Conservation (phyloP, 306 rosid genomes). For the Echinosophora koreensis region DNA sequence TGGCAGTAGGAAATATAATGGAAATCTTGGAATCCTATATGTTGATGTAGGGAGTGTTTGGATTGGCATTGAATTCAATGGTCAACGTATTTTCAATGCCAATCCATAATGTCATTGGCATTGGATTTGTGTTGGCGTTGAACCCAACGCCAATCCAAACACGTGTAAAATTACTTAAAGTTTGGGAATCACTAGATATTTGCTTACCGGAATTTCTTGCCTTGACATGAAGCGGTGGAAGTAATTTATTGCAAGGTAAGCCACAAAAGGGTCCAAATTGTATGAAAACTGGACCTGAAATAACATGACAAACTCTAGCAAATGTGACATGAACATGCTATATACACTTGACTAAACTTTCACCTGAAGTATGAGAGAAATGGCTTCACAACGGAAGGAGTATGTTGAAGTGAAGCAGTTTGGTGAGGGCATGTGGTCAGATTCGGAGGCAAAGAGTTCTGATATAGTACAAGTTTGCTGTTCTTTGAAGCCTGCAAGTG, state of each 20-base stretch:
- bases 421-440: slow-evolving; percentile 62
- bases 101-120: too few relatives aligned
- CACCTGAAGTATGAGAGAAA: slow-evolving; percentile 73
- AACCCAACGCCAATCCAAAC: too few relatives aligned
- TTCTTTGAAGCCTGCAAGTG: slow-evolving; percentile 57
- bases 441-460: slow-evolving; percentile 69
- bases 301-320: slow-evolving; percentile 16
- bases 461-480: slow-evolving; percentile 49
- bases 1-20: not conserved
- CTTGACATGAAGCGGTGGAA: slow-evolving; percentile 69
- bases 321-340: slow-evolving; percentile 34
- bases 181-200: not conserved
- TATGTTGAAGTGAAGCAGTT: slow-evolving; percentile 47
- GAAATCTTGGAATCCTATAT: not conserved
- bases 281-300: slow-evolving; percentile 58
- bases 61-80: too few relatives aligned
- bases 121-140: too few relatives aligned
- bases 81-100: too few relatives aligned
- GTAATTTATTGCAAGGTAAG: slow-evolving; percentile 78
- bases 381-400: slow-evolving; percentile 57
- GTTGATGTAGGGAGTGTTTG: not conserved
- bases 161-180: too few relatives aligned
- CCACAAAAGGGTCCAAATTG: slow-evolving; percentile 63
- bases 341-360: not conserved
- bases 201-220: slow-evolving; percentile 66